Conservation (phyloP, 805 yeast genomes). For the Candida berthetii region DNA sequence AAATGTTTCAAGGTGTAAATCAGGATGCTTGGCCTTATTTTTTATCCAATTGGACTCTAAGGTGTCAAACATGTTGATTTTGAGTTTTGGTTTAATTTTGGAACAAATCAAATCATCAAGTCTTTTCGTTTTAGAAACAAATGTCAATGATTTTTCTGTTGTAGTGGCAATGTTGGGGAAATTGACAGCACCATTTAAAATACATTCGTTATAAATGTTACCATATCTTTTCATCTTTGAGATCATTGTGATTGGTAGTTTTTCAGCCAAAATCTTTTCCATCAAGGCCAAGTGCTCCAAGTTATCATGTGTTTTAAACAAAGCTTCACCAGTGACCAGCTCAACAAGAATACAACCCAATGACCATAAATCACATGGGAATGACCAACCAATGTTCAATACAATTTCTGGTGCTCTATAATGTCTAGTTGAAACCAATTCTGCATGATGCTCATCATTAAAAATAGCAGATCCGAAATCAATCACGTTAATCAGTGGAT, state of each 20-base stretch:
- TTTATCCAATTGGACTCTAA: conserved; percentile 13
- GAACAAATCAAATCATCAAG: conserved; percentile 38
- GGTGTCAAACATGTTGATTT: conserved; percentile 16
- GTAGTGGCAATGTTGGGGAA: conserved; percentile 33
- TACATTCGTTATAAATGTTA: background rate
- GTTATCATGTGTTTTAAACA: conserved; percentile 93
- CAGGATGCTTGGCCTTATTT: conserved; percentile 22
- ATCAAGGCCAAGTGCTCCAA: conserved; percentile 93
- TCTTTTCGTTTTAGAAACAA: conserved; percentile 34
- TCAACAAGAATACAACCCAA: conserved; percentile 92
- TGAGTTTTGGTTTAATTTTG: conserved; percentile 20
- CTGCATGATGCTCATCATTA: conserved; percentile 88
- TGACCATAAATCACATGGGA: conserved; percentile 96
- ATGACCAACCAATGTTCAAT: conserved; percentile 94
- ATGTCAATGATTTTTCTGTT: conserved; percentile 26
- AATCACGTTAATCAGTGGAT: conserved; percentile 82
- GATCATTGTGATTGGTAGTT: conserved; percentile 32
- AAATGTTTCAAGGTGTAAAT: conserved; percentile 51
- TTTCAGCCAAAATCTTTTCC: conserved; percentile 66
- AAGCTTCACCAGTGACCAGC: conserved; percentile 86
- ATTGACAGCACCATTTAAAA: conserved; percentile 16
- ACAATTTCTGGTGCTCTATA: conserved; percentile 97
- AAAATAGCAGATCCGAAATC: conserved; percentile 98
- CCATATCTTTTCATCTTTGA: conserved; percentile 14
- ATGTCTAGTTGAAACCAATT: conserved; percentile 90